phyloP scores from a whole-genome alignment of 257 asterid species.

The Ballota nigra region DNA sequence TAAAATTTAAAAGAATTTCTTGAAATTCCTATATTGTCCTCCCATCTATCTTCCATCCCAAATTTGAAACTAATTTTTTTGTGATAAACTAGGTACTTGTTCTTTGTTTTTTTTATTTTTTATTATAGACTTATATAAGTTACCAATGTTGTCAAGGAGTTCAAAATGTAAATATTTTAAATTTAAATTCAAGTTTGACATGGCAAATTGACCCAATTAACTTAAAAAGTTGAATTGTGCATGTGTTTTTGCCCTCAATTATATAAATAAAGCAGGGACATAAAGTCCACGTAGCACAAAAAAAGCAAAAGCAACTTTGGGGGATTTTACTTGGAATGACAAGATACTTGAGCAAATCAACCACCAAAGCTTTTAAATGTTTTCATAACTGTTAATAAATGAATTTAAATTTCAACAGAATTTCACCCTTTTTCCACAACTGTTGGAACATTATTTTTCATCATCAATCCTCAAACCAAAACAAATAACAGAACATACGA shows the following conservation, averaged over 20 bases:
- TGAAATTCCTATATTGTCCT: background rate
- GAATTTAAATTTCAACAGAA: conserved; percentile 7
- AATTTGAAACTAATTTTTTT: too few relatives aligned
- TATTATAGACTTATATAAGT: too few relatives aligned
- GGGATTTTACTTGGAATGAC: conserved; percentile 13
- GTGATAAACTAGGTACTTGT: background rate
- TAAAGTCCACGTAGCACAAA: conserved; percentile 5
- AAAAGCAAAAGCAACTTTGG: conserved; percentile 8
- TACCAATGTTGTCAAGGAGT: background rate
- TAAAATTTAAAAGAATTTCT: too few relatives aligned
- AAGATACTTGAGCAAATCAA: conserved; percentile 9
- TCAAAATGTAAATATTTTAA: background rate
- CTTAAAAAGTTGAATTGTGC: background rate
- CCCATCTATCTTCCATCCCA: background rate
- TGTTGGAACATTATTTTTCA: conserved; percentile 22
- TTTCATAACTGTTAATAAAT: too few relatives aligned
- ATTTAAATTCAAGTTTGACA: background rate
- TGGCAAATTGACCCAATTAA: background rate
- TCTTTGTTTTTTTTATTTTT: background rate
- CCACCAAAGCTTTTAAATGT: conserved; percentile 14
- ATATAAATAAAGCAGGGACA: background rate
- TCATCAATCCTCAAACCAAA: conserved; percentile 31
- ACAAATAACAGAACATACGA: conserved; percentile 1
- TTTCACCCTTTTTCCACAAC: background rate
- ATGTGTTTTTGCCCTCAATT: background rate